Percentiles rank a stretch among this genome's conserved stretches.
These are phyloP conservation scores for Russula lepida DNA, from an alignment of 768 basidiomycete species.

Conservation along the genomic window DNA sequence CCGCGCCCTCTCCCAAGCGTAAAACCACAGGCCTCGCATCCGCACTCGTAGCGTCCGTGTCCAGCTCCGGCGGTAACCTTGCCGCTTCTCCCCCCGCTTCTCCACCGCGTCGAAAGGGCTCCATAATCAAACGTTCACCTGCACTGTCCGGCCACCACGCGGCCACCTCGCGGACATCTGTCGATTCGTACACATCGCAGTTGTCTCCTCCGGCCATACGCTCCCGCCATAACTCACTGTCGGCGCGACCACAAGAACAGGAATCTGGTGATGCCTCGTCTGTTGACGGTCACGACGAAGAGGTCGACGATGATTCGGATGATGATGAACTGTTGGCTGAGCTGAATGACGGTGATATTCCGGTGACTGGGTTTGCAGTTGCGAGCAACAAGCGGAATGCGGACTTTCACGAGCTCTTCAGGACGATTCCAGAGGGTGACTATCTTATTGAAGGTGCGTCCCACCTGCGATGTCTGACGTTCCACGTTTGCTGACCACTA, in stretches of 20 bases:
- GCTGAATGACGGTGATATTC: slow-evolving; percentile 65
- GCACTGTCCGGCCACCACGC: slow-evolving; percentile 8
- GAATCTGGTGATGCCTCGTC: slow-evolving; percentile 22
- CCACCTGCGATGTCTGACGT: not conserved
- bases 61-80: slow-evolving; percentile 17
- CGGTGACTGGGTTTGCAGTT: slow-evolving; percentile 94
- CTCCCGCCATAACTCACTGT: slow-evolving; percentile 23
- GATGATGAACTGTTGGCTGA: slow-evolving; percentile 23
- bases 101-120: slow-evolving; percentile 1
- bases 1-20: slow-evolving; percentile 23
- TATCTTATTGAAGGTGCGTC: slow-evolving; percentile 91
- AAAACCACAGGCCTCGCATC: slow-evolving; percentile 53
- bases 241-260: slow-evolving; percentile 21
- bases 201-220: slow-evolving; percentile 17
- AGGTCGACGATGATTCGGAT: slow-evolving; percentile 29
- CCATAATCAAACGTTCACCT: slow-evolving; percentile 8
- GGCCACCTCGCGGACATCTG: slow-evolving; percentile 14
- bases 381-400: slow-evolving; percentile 91
- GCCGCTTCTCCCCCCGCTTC: not conserved
- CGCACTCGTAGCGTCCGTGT: slow-evolving; percentile 62
- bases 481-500: slow-evolving; percentile 3
- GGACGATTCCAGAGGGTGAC: slow-evolving; percentile 84
- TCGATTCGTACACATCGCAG: slow-evolving; percentile 16
- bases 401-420: slow-evolving; percentile 93
- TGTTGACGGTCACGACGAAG: slow-evolving; percentile 23